These are phyloP conservation scores for Ophiostoma sp. DNA, from an alignment of 2,329 filamentous ascomycete species.

Conservation along the genomic window DNA sequence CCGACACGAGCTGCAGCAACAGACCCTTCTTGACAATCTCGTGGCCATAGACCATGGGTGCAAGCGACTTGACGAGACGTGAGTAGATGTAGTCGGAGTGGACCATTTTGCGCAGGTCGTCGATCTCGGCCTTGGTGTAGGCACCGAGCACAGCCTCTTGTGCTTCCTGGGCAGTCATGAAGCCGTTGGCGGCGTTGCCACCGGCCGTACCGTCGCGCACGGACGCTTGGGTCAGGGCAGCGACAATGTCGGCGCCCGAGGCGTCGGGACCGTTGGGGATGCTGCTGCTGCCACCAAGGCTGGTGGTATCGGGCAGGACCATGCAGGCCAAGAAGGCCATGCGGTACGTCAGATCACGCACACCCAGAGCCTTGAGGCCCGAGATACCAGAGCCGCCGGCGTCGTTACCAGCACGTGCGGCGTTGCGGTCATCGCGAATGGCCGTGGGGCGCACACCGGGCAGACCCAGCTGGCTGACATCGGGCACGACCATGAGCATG, in stretches of 20 bases:
- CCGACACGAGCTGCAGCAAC: conserved; percentile 91
- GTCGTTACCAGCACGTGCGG: conserved; percentile 70
- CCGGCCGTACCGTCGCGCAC: conserved; percentile 59
- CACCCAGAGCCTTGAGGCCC: conserved; percentile 88
- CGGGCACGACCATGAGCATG: conserved; percentile 91
- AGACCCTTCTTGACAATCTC: conserved; percentile 97
- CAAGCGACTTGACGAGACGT: conserved; percentile 86
- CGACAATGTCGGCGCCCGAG: conserved; percentile 80
- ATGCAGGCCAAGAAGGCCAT: conserved; percentile 97
- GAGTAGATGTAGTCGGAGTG: conserved; percentile 95
- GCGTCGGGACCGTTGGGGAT: conserved; percentile 44
- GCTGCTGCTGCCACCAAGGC: conserved; percentile 71
- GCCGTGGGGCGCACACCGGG: conserved; percentile 83
- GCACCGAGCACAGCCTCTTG: conserved; percentile 85
- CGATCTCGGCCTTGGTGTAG: conserved; percentile 82
- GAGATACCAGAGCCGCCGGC: conserved; percentile 81
- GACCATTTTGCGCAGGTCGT: conserved; percentile 89
- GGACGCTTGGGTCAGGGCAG: conserved; percentile 73
- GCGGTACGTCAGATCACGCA: conserved; percentile 90
- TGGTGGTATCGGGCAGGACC: conserved; percentile 85
- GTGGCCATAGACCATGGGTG: conserved; percentile 96
- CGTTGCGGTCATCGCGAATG: conserved; percentile 76
- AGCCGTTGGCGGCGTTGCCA: conserved; percentile 25
- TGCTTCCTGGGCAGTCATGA: conserved; percentile 74
- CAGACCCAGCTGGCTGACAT: conserved; percentile 90